Evolutionary conservation across 108 stramenopile genomes (phyloP).

Genomic region (Stephanodiscus triporus): DNA sequence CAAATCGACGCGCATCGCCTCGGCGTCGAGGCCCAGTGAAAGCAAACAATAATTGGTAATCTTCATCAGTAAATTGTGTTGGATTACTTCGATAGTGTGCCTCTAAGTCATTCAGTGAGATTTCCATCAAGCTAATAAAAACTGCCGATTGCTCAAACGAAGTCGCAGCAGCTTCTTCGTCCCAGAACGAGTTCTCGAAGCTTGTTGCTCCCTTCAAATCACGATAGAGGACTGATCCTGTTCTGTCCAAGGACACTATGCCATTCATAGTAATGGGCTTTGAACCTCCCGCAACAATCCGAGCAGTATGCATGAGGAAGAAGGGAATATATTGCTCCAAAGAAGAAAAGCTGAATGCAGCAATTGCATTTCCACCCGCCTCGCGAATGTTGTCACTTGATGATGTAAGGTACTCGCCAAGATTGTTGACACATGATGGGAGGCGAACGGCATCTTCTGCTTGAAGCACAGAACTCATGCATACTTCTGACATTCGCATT

Average conservation of each 20-base stretch:
- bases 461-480: constrained; percentile 77
- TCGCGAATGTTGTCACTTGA: constrained; percentile 84
- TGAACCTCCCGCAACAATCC: constrained; percentile 70
- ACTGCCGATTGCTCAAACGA: constrained; percentile 84
- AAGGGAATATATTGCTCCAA: constrained; percentile 88
- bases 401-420: constrained; percentile 83
- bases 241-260: constrained; percentile 80
- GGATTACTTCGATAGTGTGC: constrained; percentile 73
- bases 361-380: constrained; percentile 84
- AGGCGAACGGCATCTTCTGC: constrained; percentile 85
- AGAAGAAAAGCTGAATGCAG: constrained; percentile 82
- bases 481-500: constrained; percentile 78
- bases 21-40: constrained; percentile 79
- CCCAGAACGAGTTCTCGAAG: constrained; percentile 89
- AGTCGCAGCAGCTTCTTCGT: constrained; percentile 82
- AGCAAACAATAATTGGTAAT: constrained; percentile 83
- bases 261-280: constrained; percentile 84
- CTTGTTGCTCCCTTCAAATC: constrained; percentile 86
- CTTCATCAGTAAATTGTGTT: constrained; percentile 73
- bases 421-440: constrained; percentile 83
- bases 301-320: constrained; percentile 81
- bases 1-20: constrained; percentile 72
- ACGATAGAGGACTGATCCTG: constrained; percentile 85
- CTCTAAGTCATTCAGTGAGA: constrained; percentile 79
- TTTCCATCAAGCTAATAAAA: constrained; percentile 86